A percentile compares a stretch with the other conserved stretches of the same genome.
These are phyloP conservation scores for Clonostachys chloroleuca DNA, from an alignment of 2,329 filamentous ascomycete species.

Conservation along the genomic window DNA sequence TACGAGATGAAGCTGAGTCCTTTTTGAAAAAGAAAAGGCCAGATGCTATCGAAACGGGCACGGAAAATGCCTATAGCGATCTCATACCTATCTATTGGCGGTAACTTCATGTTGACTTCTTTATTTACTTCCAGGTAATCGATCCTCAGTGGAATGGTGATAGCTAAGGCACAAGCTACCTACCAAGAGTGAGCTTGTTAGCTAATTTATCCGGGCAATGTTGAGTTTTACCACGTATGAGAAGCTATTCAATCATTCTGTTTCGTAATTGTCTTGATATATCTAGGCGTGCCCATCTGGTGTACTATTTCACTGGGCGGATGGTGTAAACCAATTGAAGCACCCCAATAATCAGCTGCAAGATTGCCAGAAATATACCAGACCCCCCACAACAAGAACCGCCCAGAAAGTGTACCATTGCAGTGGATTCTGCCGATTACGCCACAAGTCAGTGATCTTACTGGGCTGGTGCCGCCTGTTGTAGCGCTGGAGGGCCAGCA, in stretches of 20 bases:
- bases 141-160: too few relatives aligned
- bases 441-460: slow-evolving; percentile 2
- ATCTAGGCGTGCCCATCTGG: background rate
- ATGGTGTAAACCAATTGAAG: background rate
- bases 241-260: background rate
- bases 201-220: too few relatives aligned
- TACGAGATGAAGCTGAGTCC: background rate
- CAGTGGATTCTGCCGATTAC: slow-evolving; percentile 2
- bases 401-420: slow-evolving; percentile 7
- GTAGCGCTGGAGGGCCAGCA: background rate
- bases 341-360: background rate
- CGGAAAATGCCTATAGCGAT: background rate
- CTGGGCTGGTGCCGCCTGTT: slow-evolving; percentile 2
- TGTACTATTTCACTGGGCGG: background rate
- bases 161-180: too few relatives aligned
- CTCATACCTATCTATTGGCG: background rate
- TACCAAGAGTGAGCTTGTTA: too few relatives aligned
- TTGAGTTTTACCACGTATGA: too few relatives aligned
- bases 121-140: too few relatives aligned
- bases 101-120: background rate
- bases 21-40: background rate
- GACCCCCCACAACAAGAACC: slow-evolving; percentile 1
- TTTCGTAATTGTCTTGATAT: too few relatives aligned
- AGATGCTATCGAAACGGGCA: background rate
- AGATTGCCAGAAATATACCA: background rate